Conservation (phyloP, 2,329 filamentous ascomycete species). For the Penicillium sp. region DNA sequence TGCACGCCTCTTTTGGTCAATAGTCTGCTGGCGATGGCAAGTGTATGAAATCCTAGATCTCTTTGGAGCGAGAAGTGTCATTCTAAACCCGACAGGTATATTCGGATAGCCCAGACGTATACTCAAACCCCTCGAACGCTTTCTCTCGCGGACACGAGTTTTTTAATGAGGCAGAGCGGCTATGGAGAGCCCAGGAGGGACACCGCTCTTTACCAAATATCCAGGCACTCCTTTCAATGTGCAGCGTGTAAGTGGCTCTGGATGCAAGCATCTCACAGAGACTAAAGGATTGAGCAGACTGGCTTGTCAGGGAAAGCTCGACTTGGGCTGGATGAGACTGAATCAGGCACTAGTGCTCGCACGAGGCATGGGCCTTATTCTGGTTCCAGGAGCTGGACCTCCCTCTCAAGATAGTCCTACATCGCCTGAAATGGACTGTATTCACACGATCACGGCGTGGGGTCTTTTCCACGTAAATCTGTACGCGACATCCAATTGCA, state of each 20-base stretch:
- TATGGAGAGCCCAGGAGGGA: conserved; percentile 36
- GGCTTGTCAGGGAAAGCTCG: conserved; percentile 25
- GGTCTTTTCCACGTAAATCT: conserved; percentile 29
- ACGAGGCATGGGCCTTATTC: conserved; percentile 29
- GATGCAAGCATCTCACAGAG: background rate
- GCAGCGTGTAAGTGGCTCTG: conserved; percentile 23
- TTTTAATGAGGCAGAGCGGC: conserved; percentile 31
- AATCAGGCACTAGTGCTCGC: conserved; percentile 30
- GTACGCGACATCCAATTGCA: conserved; percentile 14
- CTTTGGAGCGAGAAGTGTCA: background rate
- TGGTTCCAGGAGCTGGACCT: conserved; percentile 9
- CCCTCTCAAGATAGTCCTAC: conserved; percentile 8
- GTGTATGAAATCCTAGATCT: conserved; percentile 24
- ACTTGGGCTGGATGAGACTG: conserved; percentile 29
- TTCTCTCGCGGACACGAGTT: conserved; percentile 33
- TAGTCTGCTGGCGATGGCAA: conserved; percentile 63
- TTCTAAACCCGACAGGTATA: conserved; percentile 26
- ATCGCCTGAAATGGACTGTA: conserved; percentile 18
- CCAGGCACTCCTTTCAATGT: conserved; percentile 35
- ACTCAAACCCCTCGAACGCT: conserved; percentile 24
- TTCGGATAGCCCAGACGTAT: conserved; percentile 32
- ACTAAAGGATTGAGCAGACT: conserved; percentile 23
- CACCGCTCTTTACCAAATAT: conserved; percentile 30
- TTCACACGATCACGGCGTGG: conserved; percentile 27
- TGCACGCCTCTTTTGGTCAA: conserved; percentile 83